Evolutionary conservation across 2,329 filamentous ascomycete genomes (phyloP), one percentile per base, ranked within the genome.

Genomic region (Cadophora sp.): DNA sequence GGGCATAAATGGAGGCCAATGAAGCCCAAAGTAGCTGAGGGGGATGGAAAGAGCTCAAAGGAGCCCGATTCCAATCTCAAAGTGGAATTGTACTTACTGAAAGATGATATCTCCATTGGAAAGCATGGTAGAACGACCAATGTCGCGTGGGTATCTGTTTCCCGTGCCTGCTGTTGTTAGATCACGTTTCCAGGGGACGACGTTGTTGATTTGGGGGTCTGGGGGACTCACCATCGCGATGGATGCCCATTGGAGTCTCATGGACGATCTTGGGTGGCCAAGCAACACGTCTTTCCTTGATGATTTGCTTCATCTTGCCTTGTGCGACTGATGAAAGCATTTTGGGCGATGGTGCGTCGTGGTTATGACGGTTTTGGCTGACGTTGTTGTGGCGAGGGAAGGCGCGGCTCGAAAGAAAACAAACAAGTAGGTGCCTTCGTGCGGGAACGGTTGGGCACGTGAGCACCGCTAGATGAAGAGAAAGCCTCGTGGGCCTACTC

Each of bases 121-220:
- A 7, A 72, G 27, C 9, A 58, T 45, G 22, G 66, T 60, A 6
- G 72, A 72, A 20, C 69, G 59, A 18, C 72, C 72, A 50, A 70
- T 69, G 50, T 69, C 67, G 30, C 72, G 70, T 2, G 71, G 68
- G 33, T 68, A 69, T 1, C 39, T 56, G 7, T 71, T 70, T 13
- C 68, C 69, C 18, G 63, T 67, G 30, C 22, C 70, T 71, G 6
- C 4, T 22, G 14, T 13, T 55, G 43, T 70, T 50, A 70, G 59
- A 22, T 27, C 41, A 33, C 7, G 60, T 48, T 24, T 24, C 20
- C 20, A 56, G 53, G 47, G 20, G 27, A 20, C 16, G n/a, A 2
- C 20, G n/a, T 3, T 4, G 7, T 8, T n/a, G 18, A 20, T 22
- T 18, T 20, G 11, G 36, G 30, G 30, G n/a, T 20, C 20, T 48